Evolutionary conservation across 495 filamentous ascomycete species (phyloP).

Genomic region (Apodospora peruviana): DNA sequence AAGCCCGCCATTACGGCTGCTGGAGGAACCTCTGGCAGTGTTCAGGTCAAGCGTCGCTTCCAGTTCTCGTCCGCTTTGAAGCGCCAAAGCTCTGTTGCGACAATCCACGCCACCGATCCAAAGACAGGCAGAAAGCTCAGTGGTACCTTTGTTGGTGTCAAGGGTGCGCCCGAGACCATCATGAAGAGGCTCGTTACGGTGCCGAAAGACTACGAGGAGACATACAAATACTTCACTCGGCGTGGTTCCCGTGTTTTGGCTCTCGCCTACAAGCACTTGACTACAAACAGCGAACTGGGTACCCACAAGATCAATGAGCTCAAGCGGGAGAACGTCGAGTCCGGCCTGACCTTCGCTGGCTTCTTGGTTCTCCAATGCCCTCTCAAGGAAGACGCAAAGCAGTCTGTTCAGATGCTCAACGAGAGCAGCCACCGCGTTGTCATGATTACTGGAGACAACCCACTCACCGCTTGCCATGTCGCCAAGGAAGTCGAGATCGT

Average conservation of each 20-base stretch:
- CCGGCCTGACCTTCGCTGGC: slow-evolving; percentile 78
- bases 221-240: slow-evolving; percentile 94
- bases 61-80: slow-evolving; percentile 97
- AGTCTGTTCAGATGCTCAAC: slow-evolving; percentile 92
- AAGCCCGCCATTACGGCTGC: slow-evolving; percentile 43
- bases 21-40: slow-evolving; percentile 46
- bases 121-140: slow-evolving; percentile 65
- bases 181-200: slow-evolving; percentile 80
- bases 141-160: slow-evolving; percentile 87
- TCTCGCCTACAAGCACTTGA: slow-evolving; percentile 87
- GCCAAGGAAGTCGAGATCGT: slow-evolving; percentile 96
- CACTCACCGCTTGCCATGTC: slow-evolving; percentile 92
- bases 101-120: slow-evolving; percentile 61
- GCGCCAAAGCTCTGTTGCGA: slow-evolving; percentile 89
- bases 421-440: slow-evolving; percentile 97
- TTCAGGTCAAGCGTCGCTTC: slow-evolving; percentile 93
- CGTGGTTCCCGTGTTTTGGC: slow-evolving; percentile 91
- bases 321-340: slow-evolving; percentile 87
- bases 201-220: slow-evolving; percentile 91
- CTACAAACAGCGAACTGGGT: slow-evolving; percentile 71
- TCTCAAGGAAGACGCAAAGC: slow-evolving; percentile 92
- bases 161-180: slow-evolving; percentile 96
- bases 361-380: slow-evolving; percentile 95
- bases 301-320: slow-evolving; percentile 84
- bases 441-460: slow-evolving; percentile 99